Conservation (phyloP, 306 rosid genomes). For the Sesbania bispinosa region DNA sequence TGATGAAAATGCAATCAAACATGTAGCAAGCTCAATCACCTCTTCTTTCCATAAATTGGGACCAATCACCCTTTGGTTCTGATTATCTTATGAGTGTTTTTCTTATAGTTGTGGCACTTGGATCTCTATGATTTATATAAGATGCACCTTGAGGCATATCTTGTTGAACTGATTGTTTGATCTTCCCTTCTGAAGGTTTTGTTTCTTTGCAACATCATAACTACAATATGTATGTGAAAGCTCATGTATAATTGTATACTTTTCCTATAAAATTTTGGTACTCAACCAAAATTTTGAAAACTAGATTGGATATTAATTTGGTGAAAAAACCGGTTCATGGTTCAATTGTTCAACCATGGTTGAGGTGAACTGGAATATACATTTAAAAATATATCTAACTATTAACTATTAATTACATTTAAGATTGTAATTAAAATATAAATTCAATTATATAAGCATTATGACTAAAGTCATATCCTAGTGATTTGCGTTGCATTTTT, state of each 20-base stretch:
- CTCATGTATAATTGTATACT: background rate
- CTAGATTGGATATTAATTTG: too few relatives aligned
- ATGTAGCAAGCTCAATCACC: too few relatives aligned
- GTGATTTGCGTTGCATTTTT: background rate
- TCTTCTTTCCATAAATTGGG: background rate
- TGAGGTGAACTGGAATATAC: too few relatives aligned
- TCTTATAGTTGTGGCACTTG: background rate
- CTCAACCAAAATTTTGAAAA: too few relatives aligned
- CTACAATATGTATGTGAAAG: background rate
- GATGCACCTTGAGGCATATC: background rate
- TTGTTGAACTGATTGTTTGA: background rate
- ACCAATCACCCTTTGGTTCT: background rate
- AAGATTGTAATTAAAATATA: too few relatives aligned
- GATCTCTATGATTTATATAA: background rate
- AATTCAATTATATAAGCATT: background rate
- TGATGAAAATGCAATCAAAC: too few relatives aligned
- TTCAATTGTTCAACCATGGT: too few relatives aligned
- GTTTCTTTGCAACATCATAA: background rate
- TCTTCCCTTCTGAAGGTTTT: background rate
- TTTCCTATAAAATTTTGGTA: too few relatives aligned
- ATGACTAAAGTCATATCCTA: background rate
- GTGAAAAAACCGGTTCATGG: too few relatives aligned
- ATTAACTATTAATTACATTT: too few relatives aligned
- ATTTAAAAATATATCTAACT: too few relatives aligned
- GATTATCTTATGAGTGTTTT: background rate